phyloP scores from a whole-genome alignment of 2,329 filamentous ascomycete genomes.

The Xylaria sp. region DNA sequence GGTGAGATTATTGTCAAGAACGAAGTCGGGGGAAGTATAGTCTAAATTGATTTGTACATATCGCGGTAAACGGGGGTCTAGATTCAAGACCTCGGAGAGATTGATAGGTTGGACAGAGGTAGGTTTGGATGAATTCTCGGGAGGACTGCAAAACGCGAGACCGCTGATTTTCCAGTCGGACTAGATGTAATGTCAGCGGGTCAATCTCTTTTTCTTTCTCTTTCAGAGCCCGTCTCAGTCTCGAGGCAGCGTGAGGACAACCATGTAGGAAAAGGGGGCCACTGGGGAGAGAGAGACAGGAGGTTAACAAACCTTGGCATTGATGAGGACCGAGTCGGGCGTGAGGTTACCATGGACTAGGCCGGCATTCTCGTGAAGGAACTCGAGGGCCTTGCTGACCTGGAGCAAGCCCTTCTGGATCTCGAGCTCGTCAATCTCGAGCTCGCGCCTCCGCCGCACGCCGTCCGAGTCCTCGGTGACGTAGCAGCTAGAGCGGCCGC shows the following conservation, averaged over 20 bases:
- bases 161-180: constrained; percentile 99
- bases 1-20: constrained; percentile 89
- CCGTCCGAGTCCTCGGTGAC: constrained; percentile 84
- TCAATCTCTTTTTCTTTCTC: background rate
- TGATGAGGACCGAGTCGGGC: constrained; percentile 92
- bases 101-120: constrained; percentile 83
- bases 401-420: constrained; percentile 97
- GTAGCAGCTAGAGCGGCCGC: constrained; percentile 79
- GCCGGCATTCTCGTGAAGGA: constrained; percentile 93
- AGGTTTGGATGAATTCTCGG: constrained; percentile 77
- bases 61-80: constrained; percentile 84
- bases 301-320: constrained; percentile 74
- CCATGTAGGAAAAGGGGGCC: background rate
- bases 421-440: constrained; percentile 96
- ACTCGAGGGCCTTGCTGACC: constrained; percentile 92
- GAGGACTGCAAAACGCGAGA: constrained; percentile 87
- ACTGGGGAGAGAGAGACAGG: no score
- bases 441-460: constrained; percentile 76
- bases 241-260: background rate
- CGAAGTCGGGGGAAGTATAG: constrained; percentile 94
- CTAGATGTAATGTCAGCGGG: constrained; percentile 58
- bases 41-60: constrained; percentile 91
- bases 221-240: no score
- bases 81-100: constrained; percentile 83
- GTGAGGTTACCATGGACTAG: constrained; percentile 95